A percentile compares a stretch with the other conserved stretches of the same genome.
Conservation (phyloP, 495 filamentous ascomycete species). For the Aspergillus sclerotiicarbonarius region DNA sequence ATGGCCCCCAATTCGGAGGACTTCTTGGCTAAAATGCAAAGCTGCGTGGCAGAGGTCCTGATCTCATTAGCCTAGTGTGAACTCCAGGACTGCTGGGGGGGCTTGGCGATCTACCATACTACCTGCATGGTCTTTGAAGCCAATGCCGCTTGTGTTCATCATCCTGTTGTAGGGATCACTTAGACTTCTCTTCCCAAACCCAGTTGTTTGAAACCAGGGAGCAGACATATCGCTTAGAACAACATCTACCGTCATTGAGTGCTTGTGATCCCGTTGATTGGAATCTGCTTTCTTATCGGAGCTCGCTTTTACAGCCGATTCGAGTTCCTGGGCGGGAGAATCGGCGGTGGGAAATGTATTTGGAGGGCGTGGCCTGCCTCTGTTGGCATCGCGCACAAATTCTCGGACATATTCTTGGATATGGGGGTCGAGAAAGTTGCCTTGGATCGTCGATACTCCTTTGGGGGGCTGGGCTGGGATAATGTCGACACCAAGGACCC, state of each 20-base stretch:
- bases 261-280: slow-evolving; percentile 2
- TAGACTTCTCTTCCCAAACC: slow-evolving; percentile 79
- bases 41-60: slow-evolving; percentile 84
- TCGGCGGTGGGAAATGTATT: slow-evolving; percentile 10
- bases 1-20: slow-evolving; percentile 75
- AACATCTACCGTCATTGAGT: slow-evolving; percentile 74
- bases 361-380: slow-evolving; percentile 48
- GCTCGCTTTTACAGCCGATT: not conserved
- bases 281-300: not conserved
- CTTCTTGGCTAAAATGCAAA: slow-evolving; percentile 77
- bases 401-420: slow-evolving; percentile 73
- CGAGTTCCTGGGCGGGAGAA: not conserved
- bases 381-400: slow-evolving; percentile 65
- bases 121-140: slow-evolving; percentile 82
- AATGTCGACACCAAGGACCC: slow-evolving; percentile 86
- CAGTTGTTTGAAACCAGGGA: slow-evolving; percentile 80
- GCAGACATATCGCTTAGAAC: slow-evolving; percentile 98
- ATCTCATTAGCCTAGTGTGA: not conserved
- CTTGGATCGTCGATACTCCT: slow-evolving; percentile 90
- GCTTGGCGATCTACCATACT: slow-evolving; percentile 75
- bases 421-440: slow-evolving; percentile 72
- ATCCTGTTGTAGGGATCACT: slow-evolving; percentile 94
- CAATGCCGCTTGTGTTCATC: slow-evolving; percentile 95
- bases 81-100: not conserved
- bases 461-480: slow-evolving; percentile 86